A percentile compares a stretch with the other conserved stretches of the same genome.
Evolutionary conservation across 2,329 filamentous ascomycete genomes (phyloP).

Genomic region (Sporothrix curviconia): DNA sequence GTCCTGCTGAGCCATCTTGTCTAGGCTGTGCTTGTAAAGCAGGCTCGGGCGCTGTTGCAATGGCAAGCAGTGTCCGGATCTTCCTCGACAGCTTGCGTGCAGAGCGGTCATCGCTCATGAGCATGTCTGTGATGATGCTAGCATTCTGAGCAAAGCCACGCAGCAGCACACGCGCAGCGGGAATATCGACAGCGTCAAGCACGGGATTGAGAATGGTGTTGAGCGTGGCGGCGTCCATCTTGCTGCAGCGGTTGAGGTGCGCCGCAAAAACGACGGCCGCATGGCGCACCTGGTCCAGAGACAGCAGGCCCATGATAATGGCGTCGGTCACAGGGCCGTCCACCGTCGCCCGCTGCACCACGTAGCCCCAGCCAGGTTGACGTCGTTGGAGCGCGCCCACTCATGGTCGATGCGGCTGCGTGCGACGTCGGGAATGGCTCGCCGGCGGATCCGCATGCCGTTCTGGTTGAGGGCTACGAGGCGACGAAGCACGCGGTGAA

Average conservation of each 20-base stretch:
- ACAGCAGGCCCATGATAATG: slow-evolving; percentile 42
- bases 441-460: slow-evolving; percentile 33
- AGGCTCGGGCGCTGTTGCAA: slow-evolving; percentile 11
- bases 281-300: slow-evolving; percentile 39
- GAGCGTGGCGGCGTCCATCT: slow-evolving; percentile 34
- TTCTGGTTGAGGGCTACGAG: slow-evolving; percentile 38
- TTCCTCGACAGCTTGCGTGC: slow-evolving; percentile 13
- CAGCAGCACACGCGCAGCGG: slow-evolving; percentile 30
- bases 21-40: not conserved
- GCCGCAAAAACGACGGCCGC: slow-evolving; percentile 38
- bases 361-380: slow-evolving; percentile 28
- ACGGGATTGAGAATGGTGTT: slow-evolving; percentile 38
- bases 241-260: slow-evolving; percentile 32
- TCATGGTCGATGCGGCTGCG: slow-evolving; percentile 18
- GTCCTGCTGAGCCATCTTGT: not conserved
- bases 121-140: slow-evolving; percentile 17
- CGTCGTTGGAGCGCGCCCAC: slow-evolving; percentile 25
- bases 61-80: slow-evolving; percentile 15
- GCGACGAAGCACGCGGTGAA: slow-evolving; percentile 39
- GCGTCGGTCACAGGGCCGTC: slow-evolving; percentile 36
- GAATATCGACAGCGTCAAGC: slow-evolving; percentile 33
- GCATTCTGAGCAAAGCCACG: slow-evolving; percentile 26
- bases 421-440: not conserved
- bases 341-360: slow-evolving; percentile 36
- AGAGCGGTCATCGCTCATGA: slow-evolving; percentile 10